Base-by-base conservation (phyloP, 1,284 basidiomycete genomes). In the Mycena sp. region DNA sequence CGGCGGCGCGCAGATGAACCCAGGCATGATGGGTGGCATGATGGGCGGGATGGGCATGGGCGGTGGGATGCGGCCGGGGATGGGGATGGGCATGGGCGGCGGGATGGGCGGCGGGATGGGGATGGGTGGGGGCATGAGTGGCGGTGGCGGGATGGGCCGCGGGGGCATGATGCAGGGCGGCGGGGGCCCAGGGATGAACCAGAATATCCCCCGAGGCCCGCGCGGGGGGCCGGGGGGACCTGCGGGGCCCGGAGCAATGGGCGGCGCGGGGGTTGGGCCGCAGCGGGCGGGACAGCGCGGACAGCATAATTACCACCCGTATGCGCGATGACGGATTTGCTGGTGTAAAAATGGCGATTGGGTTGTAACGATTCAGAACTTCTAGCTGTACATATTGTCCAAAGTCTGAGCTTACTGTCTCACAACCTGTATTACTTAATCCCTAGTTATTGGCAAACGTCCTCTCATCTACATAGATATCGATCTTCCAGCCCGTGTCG, bases 301-400 rank as follows among this genome's bases (percentile, higher is more conserved):
- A 29, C 88, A 90, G 72, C 91, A 93, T 75, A 85, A 85, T 69
- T 93, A 91, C 76, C 92, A 93, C 71, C 91, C 92, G 1, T 93
- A 93, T 69, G 87, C 90, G 37, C 89, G 91, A 68, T 90, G 61
- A 70, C 50, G 44, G 46, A 30, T 29, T 12, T 23, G 21, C 19
- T 25, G 6, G 30, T 32, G 50, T 43, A 58, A 63, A 58, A 53
- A 41, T 37, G 17, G 48, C 54, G 41, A 25, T 61, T 45, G 51
- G 44, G 21, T 58, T 26, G 30, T 56, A 10, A 3, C 35, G 19
- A 28, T 28, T 43, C 30, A 21, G 46, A 46, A 17, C 29, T 26
- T 48, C 41, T 58, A 53, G 29, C 54, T 63, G 56, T 63, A 58
- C 55, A 58, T 53, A 58, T 35, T 40, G 32, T 49, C 41, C 35